Evolutionary conservation across 768 basidiomycete genomes (phyloP).

Genomic region (Hydnum rufescens): DNA sequence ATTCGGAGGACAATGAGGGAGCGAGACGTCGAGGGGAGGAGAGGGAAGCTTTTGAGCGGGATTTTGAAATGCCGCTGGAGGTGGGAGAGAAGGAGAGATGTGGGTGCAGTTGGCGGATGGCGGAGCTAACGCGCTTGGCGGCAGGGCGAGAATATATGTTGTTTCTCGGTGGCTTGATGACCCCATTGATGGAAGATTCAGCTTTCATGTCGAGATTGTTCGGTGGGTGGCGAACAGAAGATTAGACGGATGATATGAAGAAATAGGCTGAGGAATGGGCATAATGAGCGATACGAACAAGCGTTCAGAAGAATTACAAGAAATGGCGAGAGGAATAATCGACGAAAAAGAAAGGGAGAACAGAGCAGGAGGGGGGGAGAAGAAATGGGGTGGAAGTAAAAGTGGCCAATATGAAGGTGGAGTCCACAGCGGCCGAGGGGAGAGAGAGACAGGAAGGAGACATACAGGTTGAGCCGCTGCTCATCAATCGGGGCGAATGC

Average conservation of each 20-base stretch:
- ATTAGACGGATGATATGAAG: not conserved
- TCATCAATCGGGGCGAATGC: constrained; percentile 1
- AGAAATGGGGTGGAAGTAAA: constrained; percentile 10
- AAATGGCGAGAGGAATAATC: not conserved
- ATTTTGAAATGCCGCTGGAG: constrained; percentile 45
- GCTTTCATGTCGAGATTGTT: constrained; percentile 4
- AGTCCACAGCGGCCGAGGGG: not conserved
- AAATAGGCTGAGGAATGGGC: not conserved
- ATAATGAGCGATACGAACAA: not conserved
- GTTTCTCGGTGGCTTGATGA: constrained; percentile 7
- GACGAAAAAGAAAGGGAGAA: constrained; percentile 1
- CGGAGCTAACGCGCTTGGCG: constrained; percentile 3
- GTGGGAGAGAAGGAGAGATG: constrained; percentile 19
- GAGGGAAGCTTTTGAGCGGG: constrained; percentile 29
- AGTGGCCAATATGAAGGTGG: not conserved
- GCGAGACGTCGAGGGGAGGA: constrained; percentile 13
- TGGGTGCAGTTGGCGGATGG: no score
- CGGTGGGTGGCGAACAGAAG: not conserved
- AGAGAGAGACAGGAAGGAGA: not conserved
- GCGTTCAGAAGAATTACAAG: constrained; percentile 3
- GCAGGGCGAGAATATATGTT: constrained; percentile 7
- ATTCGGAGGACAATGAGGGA: not conserved
- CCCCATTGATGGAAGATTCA: not conserved
- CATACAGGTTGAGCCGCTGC: not conserved
- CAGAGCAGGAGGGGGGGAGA: not conserved